Evolutionary conservation across 2,329 filamentous ascomycete species (phyloP), one percentile per base, ranked within the genome.

Genomic region (Hymenoscyphus salicellus): DNA sequence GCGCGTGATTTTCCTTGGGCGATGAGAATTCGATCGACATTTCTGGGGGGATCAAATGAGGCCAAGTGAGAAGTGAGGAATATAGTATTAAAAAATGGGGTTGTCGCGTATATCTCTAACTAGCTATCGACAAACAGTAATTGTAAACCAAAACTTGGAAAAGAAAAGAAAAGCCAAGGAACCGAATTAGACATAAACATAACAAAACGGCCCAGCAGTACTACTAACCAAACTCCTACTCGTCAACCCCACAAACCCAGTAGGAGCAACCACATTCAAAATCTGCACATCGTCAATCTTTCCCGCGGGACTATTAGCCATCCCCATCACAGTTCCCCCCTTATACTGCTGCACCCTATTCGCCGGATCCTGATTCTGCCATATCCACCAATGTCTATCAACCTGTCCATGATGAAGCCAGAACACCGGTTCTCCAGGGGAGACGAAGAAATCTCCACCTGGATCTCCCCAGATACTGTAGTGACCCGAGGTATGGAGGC

Each of bases 301-400:
- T 14, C 66, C 66, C 2, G 61, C 26, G 5, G 60, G 57, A 49
- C 66, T 68, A 46, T 65, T 68, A 4, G 59, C 16, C 17, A 62
- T 49, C 38, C 63, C 63, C 66, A 67, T 67, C 6, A 65, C 11
- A 1, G 66, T 67, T 55, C 66, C 66, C 14, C 66, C 66, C 36
- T 65, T 64, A 33, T 67, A 66, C 38, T 67, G 63, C 55, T 64
- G 63, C 6, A 65, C 63, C 4, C 66, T 58, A 32, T 63, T 65
- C 14, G 58, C 65, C 6, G 66, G 65, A 43, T 66, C 63, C 30
- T 66, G 64, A 43, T 68, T 65, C 46, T 68, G 66, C 66, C 66
- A 68, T 23, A 68, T 65, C 66, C 66, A 68, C 64, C 64, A 68
- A 33, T 66, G 65, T 20, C 66, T 32, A 63, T 68, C 66, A 2